phyloP scores from a whole-genome alignment of 83 land plant genomes.

The Larix sibirica region DNA sequence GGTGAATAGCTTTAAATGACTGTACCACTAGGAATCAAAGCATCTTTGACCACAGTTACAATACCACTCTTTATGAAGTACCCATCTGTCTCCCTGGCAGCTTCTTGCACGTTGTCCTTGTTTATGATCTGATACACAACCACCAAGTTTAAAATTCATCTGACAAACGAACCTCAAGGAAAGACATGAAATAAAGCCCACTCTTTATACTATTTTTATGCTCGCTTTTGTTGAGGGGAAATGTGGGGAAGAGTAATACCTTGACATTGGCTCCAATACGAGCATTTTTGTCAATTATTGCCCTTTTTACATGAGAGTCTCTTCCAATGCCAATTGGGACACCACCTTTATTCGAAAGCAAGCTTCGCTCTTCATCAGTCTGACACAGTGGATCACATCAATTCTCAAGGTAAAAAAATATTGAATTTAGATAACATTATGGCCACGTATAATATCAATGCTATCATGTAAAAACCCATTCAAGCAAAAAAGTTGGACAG shows the following conservation, averaged over 20 bases:
- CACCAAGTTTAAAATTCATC: not conserved
- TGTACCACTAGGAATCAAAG: conserved; percentile 87
- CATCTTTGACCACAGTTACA: conserved; percentile 97
- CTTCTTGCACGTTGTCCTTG: conserved; percentile 93
- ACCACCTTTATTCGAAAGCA: conserved; percentile 78
- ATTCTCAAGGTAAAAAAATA: conserved; percentile 7
- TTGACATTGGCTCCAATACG: conserved; percentile 94
- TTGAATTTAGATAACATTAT: not conserved
- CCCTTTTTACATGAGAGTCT: conserved; percentile 87
- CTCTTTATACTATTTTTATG: no score
- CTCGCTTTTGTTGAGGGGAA: not conserved
- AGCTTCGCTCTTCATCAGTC: conserved; percentile 88
- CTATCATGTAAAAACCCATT: not conserved
- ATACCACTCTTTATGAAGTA: conserved; percentile 99
- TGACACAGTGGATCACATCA: conserved; percentile 21
- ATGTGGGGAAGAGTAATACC: conserved; percentile 34
- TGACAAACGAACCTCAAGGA: not conserved
- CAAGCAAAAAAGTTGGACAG: not conserved
- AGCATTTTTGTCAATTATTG: conserved; percentile 99
- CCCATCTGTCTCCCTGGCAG: conserved; percentile 99
- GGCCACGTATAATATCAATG: not conserved
- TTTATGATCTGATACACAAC: conserved; percentile 76
- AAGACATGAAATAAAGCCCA: not conserved
- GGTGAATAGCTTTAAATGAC: conserved; percentile 39
- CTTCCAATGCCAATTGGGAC: conserved; percentile 96